Evolutionary conservation across 1,284 basidiomycete species (phyloP).

Genomic region (Entoloma clypeatum): DNA sequence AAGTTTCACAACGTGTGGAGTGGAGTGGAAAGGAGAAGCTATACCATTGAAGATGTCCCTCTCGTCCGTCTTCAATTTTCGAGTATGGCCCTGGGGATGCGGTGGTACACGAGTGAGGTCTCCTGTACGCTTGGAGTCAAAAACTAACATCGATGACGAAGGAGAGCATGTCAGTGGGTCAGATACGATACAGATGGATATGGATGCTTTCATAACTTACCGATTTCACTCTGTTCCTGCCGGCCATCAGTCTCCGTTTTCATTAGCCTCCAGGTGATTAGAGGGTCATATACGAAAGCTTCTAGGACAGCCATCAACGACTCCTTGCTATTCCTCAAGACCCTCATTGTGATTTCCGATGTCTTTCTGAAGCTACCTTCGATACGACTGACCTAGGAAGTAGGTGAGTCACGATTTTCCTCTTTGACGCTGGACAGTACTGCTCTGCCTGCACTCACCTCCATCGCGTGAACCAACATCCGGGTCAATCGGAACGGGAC

Average conservation of each 20-base stretch:
- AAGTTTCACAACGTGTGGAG: background rate
- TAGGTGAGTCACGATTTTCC: background rate
- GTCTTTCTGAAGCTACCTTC: constrained; percentile 96
- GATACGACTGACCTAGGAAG: constrained; percentile 82
- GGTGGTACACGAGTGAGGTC: constrained; percentile 65
- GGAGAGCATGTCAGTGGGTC: too few species aligned
- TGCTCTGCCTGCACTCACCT: too few species aligned
- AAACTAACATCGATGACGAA: constrained; percentile 31
- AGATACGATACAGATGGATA: too few species aligned
- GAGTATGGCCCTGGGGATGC: constrained; percentile 68
- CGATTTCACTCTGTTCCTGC: constrained; percentile 54
- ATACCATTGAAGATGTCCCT: constrained; percentile 79
- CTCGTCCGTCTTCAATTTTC: constrained; percentile 77
- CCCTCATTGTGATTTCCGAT: constrained; percentile 97
- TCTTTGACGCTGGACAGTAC: too few species aligned
- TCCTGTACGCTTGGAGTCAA: constrained; percentile 49
- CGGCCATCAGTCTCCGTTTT: constrained; percentile 66
- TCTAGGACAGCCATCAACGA: constrained; percentile 97
- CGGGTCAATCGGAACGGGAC: constrained; percentile 97
- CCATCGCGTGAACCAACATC: constrained; percentile 99
- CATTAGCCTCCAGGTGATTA: constrained; percentile 86
- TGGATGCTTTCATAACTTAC: constrained; percentile 1
- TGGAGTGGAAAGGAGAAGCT: too few species aligned
- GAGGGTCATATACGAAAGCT: constrained; percentile 88
- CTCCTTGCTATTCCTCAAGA: constrained; percentile 95